Evolutionary conservation across 2,329 filamentous ascomycete species (phyloP), one percentile per base, ranked within the genome.

Genomic region (Cytospora paraplurivora): DNA sequence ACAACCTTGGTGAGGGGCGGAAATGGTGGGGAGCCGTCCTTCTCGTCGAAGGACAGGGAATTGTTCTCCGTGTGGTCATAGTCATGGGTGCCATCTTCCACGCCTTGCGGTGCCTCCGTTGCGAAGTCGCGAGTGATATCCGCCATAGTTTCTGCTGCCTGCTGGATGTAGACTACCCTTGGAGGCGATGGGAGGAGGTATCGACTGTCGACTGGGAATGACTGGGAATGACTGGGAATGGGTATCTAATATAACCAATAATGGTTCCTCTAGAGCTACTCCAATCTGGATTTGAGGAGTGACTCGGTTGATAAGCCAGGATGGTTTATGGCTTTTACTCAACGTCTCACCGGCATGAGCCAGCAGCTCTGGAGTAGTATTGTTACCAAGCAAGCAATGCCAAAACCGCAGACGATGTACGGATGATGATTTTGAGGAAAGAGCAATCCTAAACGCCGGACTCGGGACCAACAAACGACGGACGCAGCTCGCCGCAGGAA

Each of bases 31-130:
- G 64, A 56, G 10, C 27, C 27, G 27, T 63, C 61, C 47, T 63
- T 52, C 47, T 63, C 53, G 21, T 60, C 60, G 52, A 55, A 38
- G 7, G 21, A 44, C 4, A 56, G 49, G 12, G 56, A 63, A 47
- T 34, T 52, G 19, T 66, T 27, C 27, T 27, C 64, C n/a, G 53
- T 60, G 21, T 49, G 49, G 32, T 63, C 53, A 13, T 34, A 32
- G 3, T 65, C 59, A n/a, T 56, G 59, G 11, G 34, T 7, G 4
- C 21, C 19, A 12, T 50, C 50, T 32, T 21, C 19, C 49, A 8
- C 35, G 7, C 13, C 58, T 13, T 38, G 32, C 6, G 52, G 38
- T 35, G 38, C 51, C 27, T 56, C 60, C 12, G 50, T 38, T 7
- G 35, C 63, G 33, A 60, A 37, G 37, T 59, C 60, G 19, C 51